Evolutionary conservation across 2,329 filamentous ascomycete genomes (phyloP), one percentile per base, ranked within the genome.

Genomic region (Fusarium sp.): DNA sequence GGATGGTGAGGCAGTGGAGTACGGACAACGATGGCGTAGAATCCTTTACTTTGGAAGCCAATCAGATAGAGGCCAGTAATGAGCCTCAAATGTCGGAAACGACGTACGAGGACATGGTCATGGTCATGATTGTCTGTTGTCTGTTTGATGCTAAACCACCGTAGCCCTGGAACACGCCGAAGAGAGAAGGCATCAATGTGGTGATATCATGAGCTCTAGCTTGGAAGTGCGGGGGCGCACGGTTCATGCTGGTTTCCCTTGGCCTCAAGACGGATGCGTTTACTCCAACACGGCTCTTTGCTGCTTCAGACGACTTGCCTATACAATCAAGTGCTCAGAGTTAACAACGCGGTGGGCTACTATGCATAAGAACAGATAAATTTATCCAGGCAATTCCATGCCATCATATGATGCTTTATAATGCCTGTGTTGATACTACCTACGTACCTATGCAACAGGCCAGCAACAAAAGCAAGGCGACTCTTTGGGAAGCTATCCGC

Each of bases 141-240:
- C 7, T 10, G 14, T 18, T 18, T 16, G 14, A 37, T 37, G 8
- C 11, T 9, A 37, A 22, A 22, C 20, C 54, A 24, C 50, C 31
- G 18, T 27, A 31, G 18, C 45, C 41, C 33, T 10, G 35, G 31
- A 11, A 10, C 11, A 43, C 18, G 16, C 9, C n/a, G 54, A 39
- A 48, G 45, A 43, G 18, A 24, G 41, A 41, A 3, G 13, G 45
- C 62, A 71, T 63, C 56, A 35, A 50, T 29, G 39, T 20, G 33
- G 31, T 50, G 60, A 65, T 71, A 31, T 61, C 56, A 69, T 72
- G 41, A 62, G 24, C 27, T 52, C 48, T 64, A 74, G 63, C 72
- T 69, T 65, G 68, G 72, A 70, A 75, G 48, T 74, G 72, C 72
- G 72, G 72, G 72, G 72, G 69, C 68, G 72, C 72, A 74, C 72